Evolutionary conservation across 2,329 filamentous ascomycete species (phyloP).

Genomic region (Cladosporium sp.): DNA sequence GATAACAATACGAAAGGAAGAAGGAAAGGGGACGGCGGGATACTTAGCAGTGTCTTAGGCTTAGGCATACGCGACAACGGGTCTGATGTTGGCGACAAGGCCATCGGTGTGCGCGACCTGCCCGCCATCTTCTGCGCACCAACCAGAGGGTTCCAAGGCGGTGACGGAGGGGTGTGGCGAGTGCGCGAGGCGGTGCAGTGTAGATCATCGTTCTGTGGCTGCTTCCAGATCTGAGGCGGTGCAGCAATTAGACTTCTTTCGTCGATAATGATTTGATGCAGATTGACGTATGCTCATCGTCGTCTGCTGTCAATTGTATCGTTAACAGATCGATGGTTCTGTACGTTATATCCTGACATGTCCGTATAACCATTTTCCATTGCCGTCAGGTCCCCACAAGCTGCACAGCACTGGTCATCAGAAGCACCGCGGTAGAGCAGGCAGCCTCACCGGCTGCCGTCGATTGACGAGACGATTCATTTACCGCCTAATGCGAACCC

Average conservation of each 20-base stretch:
- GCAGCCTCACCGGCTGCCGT: not conserved
- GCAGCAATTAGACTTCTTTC: not conserved
- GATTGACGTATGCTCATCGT: no score
- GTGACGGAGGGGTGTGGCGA: conserved; percentile 1
- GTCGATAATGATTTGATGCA: not conserved
- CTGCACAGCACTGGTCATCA: not conserved
- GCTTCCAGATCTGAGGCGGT: not conserved
- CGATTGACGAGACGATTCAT: not conserved
- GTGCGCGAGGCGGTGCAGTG: conserved; percentile 2
- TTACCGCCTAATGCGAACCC: not conserved
- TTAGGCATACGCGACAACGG: not conserved
- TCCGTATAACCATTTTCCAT: not conserved
- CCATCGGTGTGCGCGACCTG: not conserved
- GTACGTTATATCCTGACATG: not conserved
- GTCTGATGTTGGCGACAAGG: conserved; percentile 1
- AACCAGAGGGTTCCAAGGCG: not conserved
- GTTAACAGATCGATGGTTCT: no score
- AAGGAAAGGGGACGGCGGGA: not conserved
- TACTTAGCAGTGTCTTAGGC: conserved; percentile 4
- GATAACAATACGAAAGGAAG: not conserved
- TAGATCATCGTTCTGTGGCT: not conserved
- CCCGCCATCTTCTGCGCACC: conserved; percentile 4
- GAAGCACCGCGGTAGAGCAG: not conserved
- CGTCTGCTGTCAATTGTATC: no score
- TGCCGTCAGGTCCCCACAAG: not conserved